A percentile compares a stretch with the other conserved stretches of the same genome.
Conservation (phyloP, 1,284 basidiomycete genomes). For the Trichosporon inkin region DNA sequence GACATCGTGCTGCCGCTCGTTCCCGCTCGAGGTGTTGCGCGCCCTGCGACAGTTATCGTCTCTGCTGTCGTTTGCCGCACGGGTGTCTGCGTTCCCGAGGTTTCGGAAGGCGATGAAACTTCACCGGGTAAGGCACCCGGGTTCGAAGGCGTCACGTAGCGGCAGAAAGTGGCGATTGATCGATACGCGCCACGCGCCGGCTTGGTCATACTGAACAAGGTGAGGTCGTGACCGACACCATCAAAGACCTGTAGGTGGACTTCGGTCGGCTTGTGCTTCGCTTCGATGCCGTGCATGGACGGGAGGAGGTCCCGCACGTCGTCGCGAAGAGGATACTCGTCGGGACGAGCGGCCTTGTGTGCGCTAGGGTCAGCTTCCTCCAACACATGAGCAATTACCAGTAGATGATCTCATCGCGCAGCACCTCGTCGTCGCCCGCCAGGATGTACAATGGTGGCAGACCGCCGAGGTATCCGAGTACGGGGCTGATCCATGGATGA, state of each 20-base stretch:
- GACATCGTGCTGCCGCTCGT: background rate
- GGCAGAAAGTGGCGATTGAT: conserved; percentile 50
- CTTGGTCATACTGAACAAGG: conserved; percentile 76
- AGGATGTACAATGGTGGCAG: conserved; percentile 82
- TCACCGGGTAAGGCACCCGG: background rate
- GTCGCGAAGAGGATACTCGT: conserved; percentile 64
- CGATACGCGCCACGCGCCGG: conserved; percentile 51
- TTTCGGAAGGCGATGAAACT: background rate
- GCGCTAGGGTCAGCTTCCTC: conserved; percentile 57
- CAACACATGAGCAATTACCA: conserved; percentile 55
- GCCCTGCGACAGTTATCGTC: background rate
- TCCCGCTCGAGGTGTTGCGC: background rate
- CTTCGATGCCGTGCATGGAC: conserved; percentile 62
- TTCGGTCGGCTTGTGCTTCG: conserved; percentile 64
- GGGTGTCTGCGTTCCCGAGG: background rate
- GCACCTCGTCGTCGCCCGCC: conserved; percentile 83
- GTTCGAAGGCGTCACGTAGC: conserved; percentile 44
- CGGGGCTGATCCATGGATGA: conserved; percentile 84
- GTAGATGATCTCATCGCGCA: conserved; percentile 89
- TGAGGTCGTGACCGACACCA: conserved; percentile 58
- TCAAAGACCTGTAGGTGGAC: conserved; percentile 78
- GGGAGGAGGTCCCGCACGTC: conserved; percentile 64
- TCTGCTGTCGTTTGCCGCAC: background rate
- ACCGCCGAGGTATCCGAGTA: conserved; percentile 79
- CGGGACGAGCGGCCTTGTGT: conserved; percentile 84